phyloP scores from a whole-genome alignment of 2,329 filamentous ascomycete genomes.

The Arachnopeziza araneosa region DNA sequence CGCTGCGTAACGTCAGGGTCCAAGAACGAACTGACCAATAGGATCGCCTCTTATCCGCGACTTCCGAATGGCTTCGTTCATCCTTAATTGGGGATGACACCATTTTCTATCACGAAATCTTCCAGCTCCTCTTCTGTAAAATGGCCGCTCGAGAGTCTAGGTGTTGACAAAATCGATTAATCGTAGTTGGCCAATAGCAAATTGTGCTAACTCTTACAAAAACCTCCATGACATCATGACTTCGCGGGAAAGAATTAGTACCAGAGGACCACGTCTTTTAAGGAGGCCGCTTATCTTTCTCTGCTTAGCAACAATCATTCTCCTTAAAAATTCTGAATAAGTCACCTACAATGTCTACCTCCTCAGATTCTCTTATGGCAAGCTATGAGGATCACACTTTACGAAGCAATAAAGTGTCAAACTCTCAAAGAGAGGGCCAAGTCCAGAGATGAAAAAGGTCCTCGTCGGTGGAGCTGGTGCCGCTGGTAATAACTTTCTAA shows the following conservation, averaged over 20 bases:
- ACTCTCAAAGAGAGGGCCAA: not conserved
- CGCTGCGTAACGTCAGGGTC: too few relatives aligned
- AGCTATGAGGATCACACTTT: not conserved
- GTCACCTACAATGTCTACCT: not conserved
- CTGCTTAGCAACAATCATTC: not conserved
- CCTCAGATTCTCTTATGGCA: not conserved
- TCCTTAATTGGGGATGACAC: too few relatives aligned
- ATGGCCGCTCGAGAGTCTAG: too few relatives aligned
- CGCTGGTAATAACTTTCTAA: slow-evolving; percentile 41
- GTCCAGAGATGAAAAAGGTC: slow-evolving; percentile 39
- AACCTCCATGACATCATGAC: not conserved
- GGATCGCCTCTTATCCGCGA: too few relatives aligned
- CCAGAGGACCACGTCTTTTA: not conserved
- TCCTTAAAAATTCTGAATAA: not conserved
- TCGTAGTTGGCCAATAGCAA: too few relatives aligned
- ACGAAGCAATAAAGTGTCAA: not conserved
- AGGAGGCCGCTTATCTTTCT: too few relatives aligned
- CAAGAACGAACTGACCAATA: too few relatives aligned
- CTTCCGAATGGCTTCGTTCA: too few relatives aligned
- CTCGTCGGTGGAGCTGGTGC: slow-evolving; percentile 58
- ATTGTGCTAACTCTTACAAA: too few relatives aligned
- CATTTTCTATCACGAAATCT: too few relatives aligned
- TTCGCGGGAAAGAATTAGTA: not conserved
- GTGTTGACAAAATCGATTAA: too few relatives aligned
- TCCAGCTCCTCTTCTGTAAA: too few relatives aligned